Conservation (phyloP, 306 rosid species). For the Castanea sativa region DNA sequence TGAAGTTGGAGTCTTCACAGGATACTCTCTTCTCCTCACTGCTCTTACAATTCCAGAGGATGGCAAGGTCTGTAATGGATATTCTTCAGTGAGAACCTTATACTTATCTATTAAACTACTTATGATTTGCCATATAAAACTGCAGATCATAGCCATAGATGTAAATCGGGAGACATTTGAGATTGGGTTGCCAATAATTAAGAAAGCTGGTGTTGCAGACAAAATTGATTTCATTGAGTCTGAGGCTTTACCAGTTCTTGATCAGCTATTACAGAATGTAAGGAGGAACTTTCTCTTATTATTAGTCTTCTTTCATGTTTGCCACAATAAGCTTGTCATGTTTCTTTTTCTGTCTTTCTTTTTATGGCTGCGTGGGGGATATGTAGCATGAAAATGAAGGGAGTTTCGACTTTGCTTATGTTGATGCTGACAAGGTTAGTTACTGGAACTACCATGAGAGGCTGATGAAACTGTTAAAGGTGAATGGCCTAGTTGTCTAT, state of each 20-base stretch:
- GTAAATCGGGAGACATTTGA: slow-evolving; percentile 41
- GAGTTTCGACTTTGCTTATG: slow-evolving; percentile 51
- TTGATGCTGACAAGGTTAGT: slow-evolving; percentile 55
- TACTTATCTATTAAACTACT: not conserved
- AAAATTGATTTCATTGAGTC: slow-evolving; percentile 61
- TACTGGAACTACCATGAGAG: slow-evolving; percentile 58
- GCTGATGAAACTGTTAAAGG: slow-evolving; percentile 44
- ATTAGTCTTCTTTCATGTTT: not conserved
- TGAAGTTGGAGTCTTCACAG: slow-evolving; percentile 61
- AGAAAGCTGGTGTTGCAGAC: slow-evolving; percentile 65
- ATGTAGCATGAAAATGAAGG: slow-evolving; percentile 45
- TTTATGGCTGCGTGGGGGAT: not conserved
- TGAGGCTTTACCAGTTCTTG: slow-evolving; percentile 51
- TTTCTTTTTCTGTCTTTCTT: not conserved
- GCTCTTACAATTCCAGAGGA: slow-evolving; percentile 54
- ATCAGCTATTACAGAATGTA: slow-evolving; percentile 48
- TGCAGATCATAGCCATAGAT: slow-evolving; percentile 59
- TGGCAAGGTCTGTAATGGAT: slow-evolving; percentile 44
- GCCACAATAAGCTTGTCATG: not conserved
- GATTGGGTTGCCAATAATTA: slow-evolving; percentile 53
- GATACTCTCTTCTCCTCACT: slow-evolving; percentile 73
- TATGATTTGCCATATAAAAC: not conserved
- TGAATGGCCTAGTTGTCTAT: slow-evolving; percentile 46
- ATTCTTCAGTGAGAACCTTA: not conserved
- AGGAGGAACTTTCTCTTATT: slow-evolving; percentile 2